Conservation (phyloP, 1,284 basidiomycete species). For the Xerocomus cyaneibrunnescens region DNA sequence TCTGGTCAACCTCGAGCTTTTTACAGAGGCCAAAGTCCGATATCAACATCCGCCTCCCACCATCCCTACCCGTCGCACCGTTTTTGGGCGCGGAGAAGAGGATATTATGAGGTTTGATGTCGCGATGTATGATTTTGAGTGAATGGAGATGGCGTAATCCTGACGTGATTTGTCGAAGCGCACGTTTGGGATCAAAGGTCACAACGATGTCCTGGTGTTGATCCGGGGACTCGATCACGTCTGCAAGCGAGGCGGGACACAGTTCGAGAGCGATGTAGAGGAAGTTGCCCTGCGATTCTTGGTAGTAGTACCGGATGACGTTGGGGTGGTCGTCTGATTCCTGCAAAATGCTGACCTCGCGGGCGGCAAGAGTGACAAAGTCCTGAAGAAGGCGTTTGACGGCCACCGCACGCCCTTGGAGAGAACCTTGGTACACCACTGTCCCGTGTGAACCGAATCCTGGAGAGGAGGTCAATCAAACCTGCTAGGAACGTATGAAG, state of each 20-base stretch:
- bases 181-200: constrained; percentile 84
- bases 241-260: constrained; percentile 92
- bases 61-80: constrained; percentile 46
- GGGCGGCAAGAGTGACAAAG: constrained; percentile 92
- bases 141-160: constrained; percentile 91
- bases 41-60: constrained; percentile 84
- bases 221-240: constrained; percentile 85
- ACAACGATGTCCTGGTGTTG: constrained; percentile 67
- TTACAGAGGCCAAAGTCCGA: constrained; percentile 96
- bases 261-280: constrained; percentile 97
- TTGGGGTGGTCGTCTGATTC: constrained; percentile 98
- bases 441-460: constrained; percentile 97
- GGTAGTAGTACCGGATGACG: constrained; percentile 97
- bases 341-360: constrained; percentile 93
- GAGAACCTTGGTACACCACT: constrained; percentile 89
- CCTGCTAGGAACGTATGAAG: neutral
- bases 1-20: constrained; percentile 90
- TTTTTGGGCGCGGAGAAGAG: constrained; percentile 77
- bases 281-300: constrained; percentile 92
- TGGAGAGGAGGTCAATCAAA: constrained; percentile 31
- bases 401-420: constrained; percentile 94
- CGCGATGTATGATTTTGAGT: constrained; percentile 95
- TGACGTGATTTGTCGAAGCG: constrained; percentile 83
- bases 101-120: constrained; percentile 99
- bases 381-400: constrained; percentile 95